Evolutionary conservation across 2,329 filamentous ascomycete genomes (phyloP), one percentile per base, ranked within the genome.

Genomic region (Sporothrix pallida): DNA sequence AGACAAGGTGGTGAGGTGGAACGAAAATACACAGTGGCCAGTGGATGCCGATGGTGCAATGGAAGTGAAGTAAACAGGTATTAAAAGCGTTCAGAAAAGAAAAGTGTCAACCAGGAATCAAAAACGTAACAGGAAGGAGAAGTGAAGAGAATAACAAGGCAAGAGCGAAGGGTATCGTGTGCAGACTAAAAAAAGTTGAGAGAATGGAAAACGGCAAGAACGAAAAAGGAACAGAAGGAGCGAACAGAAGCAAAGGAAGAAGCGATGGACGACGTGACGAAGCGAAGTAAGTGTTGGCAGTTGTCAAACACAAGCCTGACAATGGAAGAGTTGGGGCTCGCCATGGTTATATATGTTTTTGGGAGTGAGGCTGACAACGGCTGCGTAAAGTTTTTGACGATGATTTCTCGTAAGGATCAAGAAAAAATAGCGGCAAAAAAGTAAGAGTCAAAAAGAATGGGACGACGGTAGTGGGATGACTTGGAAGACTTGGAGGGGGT

Each of bases 201-300:
- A 42, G 58, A 72, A 72, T 54, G 26, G 12, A 72, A 65, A 9
- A 54, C 10, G 2, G 56, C 54, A 65, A 72, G 54, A 52, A 52
- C 52, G 31, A 62, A 50, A 48, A 60, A 60, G 42, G n/a, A 48
- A n/a, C 52, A 46, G 42, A 62, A 71, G 13, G 58, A 65, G 48
- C 48, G 65, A 52, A 50, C 17, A 20, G 50, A 54, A 56, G 68
- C n/a, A 50, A 62, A 71, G 42, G 52, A n/a, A 62, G 42, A 37
- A 62, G 68, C n/a, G 54, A 56, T 46, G 56, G 70, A 62, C 42
- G 48, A 44, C 8, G 70, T 37, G 23, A 50, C 13, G 26, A 52
- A 37, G 56, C 26, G 70, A 37, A 52, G 63, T 6, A 23, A n/a
- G 26, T 56, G 42, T n/a, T 31, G 48, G 13, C 44, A 37, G 20